These are phyloP conservation scores for Zoysia matrella DNA, from an alignment of 202 grass and related monocot genomes.

Conservation along the genomic window DNA sequence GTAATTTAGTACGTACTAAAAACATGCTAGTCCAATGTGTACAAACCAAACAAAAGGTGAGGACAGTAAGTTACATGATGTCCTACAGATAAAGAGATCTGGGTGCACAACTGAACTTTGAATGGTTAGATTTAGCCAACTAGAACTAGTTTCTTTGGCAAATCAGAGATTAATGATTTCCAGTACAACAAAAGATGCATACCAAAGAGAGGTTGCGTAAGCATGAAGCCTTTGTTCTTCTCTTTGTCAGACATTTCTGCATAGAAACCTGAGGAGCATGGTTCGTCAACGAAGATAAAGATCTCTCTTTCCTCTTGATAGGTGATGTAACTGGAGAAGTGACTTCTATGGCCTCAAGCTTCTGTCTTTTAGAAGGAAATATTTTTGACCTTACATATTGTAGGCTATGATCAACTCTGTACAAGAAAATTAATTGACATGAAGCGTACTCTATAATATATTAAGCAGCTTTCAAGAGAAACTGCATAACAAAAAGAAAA, in stretches of 20 bases:
- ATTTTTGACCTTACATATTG: conserved; percentile 60
- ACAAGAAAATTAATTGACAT: conserved; percentile 33
- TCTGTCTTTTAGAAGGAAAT: conserved; percentile 70
- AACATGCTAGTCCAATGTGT: neutral
- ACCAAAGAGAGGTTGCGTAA: conserved; percentile 54
- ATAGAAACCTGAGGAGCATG: conserved; percentile 62
- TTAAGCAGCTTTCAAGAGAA: conserved; percentile 20
- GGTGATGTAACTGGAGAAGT: conserved; percentile 40
- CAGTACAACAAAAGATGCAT: conserved; percentile 40
- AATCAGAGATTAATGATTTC: neutral
- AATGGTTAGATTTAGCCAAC: conserved; percentile 16
- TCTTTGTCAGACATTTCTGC: conserved; percentile 65
- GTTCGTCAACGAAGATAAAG: conserved; percentile 66
- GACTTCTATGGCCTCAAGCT: conserved; percentile 54
- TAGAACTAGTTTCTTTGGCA: conserved; percentile 8
- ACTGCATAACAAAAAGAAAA: conserved; percentile 18
- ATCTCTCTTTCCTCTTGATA: conserved; percentile 77
- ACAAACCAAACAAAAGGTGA: neutral
- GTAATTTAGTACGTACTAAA: neutral
- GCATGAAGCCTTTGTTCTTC: conserved; percentile 68
- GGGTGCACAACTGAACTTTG: conserved; percentile 1
- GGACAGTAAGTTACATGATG: neutral
- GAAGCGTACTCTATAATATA: conserved; percentile 23
- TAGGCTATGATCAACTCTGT: conserved; percentile 58
- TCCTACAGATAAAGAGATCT: neutral